Evolutionary conservation across 306 rosid genomes (phyloP).

Genomic region (Casuarina glauca): DNA sequence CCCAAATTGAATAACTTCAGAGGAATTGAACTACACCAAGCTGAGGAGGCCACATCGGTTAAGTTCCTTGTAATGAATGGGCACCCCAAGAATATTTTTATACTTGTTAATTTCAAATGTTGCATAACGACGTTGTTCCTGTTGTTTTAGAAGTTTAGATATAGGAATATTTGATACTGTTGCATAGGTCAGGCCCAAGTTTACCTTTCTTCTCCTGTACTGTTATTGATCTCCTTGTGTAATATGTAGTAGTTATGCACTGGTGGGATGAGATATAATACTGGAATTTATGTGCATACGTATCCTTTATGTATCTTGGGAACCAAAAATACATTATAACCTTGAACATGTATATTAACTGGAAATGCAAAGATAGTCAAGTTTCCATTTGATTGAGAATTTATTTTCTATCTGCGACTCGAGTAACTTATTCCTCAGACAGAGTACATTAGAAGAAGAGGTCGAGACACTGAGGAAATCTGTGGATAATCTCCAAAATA

Average conservation of each 20-base stretch:
- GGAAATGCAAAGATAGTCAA: background rate
- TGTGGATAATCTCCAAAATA: constrained; percentile 65
- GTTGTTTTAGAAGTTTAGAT: background rate
- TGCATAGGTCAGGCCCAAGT: background rate
- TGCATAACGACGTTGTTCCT: background rate
- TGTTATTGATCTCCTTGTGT: background rate
- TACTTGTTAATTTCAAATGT: background rate
- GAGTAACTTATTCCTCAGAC: constrained; percentile 92
- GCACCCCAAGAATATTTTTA: background rate
- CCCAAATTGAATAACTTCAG: background rate
- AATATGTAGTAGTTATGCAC: background rate
- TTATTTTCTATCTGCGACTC: constrained; percentile 46
- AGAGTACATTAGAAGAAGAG: constrained; percentile 93
- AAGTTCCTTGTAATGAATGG: background rate
- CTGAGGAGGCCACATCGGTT: constrained; percentile 3
- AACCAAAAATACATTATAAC: background rate
- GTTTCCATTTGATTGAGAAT: constrained; percentile 27
- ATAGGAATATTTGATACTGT: background rate
- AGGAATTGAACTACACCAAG: background rate
- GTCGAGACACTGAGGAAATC: constrained; percentile 64
- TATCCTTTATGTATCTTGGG: constrained; percentile 5
- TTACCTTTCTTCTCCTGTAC: background rate
- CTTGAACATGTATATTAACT: background rate
- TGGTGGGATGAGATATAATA: background rate
- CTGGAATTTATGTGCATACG: background rate